Base-by-base conservation (phyloP, 179 eudicot genomes). In the Amaranthus tricolor region DNA sequence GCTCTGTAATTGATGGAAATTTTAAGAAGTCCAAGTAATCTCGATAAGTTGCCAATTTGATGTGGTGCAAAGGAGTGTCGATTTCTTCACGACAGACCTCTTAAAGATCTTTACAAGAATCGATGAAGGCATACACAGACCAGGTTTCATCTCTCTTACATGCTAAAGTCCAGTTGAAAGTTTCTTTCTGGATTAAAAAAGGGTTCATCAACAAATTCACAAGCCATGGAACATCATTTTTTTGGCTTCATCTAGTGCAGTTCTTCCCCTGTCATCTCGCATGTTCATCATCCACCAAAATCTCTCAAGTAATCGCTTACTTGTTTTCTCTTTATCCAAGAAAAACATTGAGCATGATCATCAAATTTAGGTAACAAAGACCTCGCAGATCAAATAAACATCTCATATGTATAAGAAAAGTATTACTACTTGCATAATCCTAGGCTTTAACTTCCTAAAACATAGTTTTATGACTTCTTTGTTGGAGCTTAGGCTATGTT, bases 41-140 rank as follows among this genome's bases (percentile, higher is more conserved):
- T 11, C 10, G 1, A 9, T 7, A 24, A 61, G 1, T 62, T 2
- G 7, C 6, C 6, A 50, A 5, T 21, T 50, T 50, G 7, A 73
- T 73, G 24, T 73, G 59, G 12, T 61, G 76, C 1, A 61, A 16
- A 61, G 68, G 76, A 12, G 68, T 73, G 24, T 73, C 68, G 0
- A 49, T 60, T 12, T 16, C 3, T 2, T 49, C 58, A 11, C 0
- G 17, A 21, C 76, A 73, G 16, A n/a, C 44, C 17, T 12, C 6
- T 0, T 49, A 21, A 50, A 73, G 55, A 73, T 62, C 9, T 24
- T 14, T 21, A 51, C 50, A 73, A 9, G 17, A 43, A 0, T 45
- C 21, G 10, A 73, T 50, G 58, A 49, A 73, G 50, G 76, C 58
- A 48, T 49, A 16, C 6, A 73, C 59, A 17, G 68, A 59, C n/a